Evolutionary conservation across 2,329 filamentous ascomycete species (phyloP), one percentile per base, ranked within the genome.

Genomic region (Phyllosticta citribraziliensis): DNA sequence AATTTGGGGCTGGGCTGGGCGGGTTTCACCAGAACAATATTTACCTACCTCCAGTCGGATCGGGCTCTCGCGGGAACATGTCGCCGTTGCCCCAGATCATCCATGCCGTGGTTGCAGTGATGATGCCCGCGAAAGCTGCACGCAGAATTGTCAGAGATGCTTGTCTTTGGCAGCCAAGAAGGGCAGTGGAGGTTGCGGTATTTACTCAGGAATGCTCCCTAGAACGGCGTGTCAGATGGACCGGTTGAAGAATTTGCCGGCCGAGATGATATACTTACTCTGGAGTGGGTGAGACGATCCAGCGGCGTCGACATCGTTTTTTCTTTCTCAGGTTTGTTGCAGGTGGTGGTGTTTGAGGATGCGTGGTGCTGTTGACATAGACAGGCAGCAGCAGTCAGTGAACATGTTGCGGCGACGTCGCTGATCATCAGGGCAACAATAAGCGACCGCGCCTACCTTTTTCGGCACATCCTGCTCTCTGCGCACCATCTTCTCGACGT

Each of bases 41-140:
- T 10, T 30, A 10, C 25, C 78, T 84, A 78, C 90, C 82, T 63
- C 91, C 91, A 27, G 79, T 89, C n/a, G 92, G 91, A 70, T 96
- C 91, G 55, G 79, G 63, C 65, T 85, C 79, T 3, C 82, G 74
- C 0, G 92, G 92, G 69, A 97, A 96, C 69, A 97, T 82, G 58
- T 84, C 82, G 19, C 63, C 57, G 2, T 40, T 12, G 61, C 91
- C 91, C 86, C 88, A 95, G 67, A 97, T 93, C 19, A 84, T 83
- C 87, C 88, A 96, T 52, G 84, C 85, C 17, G 91, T 88, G 1
- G 88, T 91, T 1, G 88, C 90, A 6, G 89, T 88, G 14, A 97
- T 83, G 58, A 95, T 81, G 10, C 88, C 89, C 4, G 88, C 86
- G 71, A 97, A 97, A 19, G 70, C 72, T 65, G 24, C n/a, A 10